phyloP scores from a whole-genome alignment of 768 basidiomycete genomes.

The Mycena venus region DNA sequence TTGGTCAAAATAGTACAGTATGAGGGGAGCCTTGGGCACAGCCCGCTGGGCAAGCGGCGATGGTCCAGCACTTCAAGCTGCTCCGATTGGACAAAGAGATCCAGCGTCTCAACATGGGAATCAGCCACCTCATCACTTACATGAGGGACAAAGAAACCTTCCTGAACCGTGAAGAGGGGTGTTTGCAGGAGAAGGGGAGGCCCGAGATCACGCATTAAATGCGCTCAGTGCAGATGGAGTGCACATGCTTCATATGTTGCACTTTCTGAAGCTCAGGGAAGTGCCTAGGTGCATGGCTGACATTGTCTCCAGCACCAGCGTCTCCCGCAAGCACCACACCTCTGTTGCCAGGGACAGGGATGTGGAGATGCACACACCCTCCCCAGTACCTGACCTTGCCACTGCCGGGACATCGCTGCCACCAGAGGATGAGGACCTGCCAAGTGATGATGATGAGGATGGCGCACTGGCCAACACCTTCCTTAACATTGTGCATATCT shows the following conservation, averaged over 20 bases:
- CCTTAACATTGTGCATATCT: neutral
- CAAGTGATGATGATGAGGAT: neutral
- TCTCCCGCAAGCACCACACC: too few relatives aligned
- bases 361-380: too few relatives aligned
- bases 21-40: too few relatives aligned
- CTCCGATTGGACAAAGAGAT: neutral
- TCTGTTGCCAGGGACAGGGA: too few relatives aligned
- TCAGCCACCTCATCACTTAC: neutral
- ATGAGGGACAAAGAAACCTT: neutral
- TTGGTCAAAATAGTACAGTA: too few relatives aligned
- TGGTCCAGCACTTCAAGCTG: conserved; percentile 26
- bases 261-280: neutral
- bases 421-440: neutral
- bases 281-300: neutral
- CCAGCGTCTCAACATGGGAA: neutral
- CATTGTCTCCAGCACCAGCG: too few relatives aligned
- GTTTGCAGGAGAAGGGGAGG: neutral
- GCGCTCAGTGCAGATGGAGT: neutral
- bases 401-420: neutral
- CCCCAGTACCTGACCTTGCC: neutral
- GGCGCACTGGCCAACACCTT: neutral
- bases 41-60: too few relatives aligned
- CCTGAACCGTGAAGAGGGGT: neutral
- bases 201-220: neutral
- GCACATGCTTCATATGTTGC: neutral